Percentiles rank a stretch among this genome's conserved stretches.
phyloP scores from a whole-genome alignment of 192 early-diverging fungal species.

The Coemansia sp. region DNA sequence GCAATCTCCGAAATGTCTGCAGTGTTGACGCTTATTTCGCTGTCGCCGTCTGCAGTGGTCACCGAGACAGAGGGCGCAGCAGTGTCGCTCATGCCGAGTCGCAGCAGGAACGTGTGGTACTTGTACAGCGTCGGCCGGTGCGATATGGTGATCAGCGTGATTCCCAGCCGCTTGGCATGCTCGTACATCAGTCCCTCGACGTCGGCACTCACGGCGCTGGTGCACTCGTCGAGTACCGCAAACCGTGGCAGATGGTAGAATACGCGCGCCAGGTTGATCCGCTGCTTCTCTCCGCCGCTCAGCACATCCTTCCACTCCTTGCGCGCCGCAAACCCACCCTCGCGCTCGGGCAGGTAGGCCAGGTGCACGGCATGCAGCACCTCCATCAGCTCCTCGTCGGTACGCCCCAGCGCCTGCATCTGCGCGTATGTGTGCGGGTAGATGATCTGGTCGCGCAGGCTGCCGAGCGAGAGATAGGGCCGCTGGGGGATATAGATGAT shows the following conservation, averaged over 20 bases:
- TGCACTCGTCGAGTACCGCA: conserved; percentile 95
- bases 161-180: conserved; percentile 74
- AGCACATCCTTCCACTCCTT: conserved; percentile 92
- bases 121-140: conserved; percentile 94
- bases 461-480: conserved; percentile 90
- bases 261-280: conserved; percentile 90
- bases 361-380: conserved; percentile 85
- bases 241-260: conserved; percentile 95
- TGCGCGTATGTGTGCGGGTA: conserved; percentile 92
- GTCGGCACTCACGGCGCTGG: conserved; percentile 84
- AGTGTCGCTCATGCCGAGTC: conserved; percentile 60
- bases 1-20: background rate
- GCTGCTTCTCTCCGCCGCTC: conserved; percentile 93
- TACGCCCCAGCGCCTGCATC: conserved; percentile 70
- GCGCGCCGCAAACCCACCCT: conserved; percentile 84
- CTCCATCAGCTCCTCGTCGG: conserved; percentile 78
- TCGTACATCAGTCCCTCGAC: conserved; percentile 91
- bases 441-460: conserved; percentile 93
- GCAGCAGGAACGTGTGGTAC: conserved; percentile 90
- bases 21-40: conserved; percentile 2
- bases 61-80: background rate
- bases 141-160: conserved; percentile 90
- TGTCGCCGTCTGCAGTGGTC: background rate
- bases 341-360: conserved; percentile 73
- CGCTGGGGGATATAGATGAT: conserved; percentile 98